These are phyloP conservation scores for Epipyxis sp. DNA, from an alignment of 108 stramenopile genomes.

Conservation along the genomic window DNA sequence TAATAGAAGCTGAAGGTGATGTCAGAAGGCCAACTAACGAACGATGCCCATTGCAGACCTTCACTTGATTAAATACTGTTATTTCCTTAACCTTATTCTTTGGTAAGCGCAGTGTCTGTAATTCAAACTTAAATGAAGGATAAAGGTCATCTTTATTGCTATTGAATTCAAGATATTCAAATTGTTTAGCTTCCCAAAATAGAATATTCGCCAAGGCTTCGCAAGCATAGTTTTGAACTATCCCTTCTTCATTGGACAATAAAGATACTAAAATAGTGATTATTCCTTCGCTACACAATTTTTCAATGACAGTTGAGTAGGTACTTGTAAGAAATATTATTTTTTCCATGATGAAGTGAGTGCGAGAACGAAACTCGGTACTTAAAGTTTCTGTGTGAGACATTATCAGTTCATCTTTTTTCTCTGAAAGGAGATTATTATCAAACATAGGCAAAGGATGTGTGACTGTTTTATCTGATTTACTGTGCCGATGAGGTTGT, in stretches of 20 bases:
- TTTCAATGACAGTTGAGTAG: not conserved
- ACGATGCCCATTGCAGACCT: slow-evolving; percentile 9
- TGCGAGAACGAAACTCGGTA: slow-evolving; percentile 12
- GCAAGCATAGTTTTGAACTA: slow-evolving; percentile 21
- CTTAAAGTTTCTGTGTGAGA: slow-evolving; percentile 15
- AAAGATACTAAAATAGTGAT: slow-evolving; percentile 13
- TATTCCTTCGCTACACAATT: not conserved
- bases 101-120: too few relatives aligned
- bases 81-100: too few relatives aligned
- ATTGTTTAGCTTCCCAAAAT: slow-evolving; percentile 26
- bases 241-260: slow-evolving; percentile 28
- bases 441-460: slow-evolving; percentile 27
- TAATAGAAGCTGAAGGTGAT: slow-evolving; percentile 15
- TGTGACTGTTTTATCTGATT: not conserved
- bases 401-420: not conserved
- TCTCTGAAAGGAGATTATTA: not conserved
- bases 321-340: slow-evolving; percentile 3
- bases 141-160: too few relatives aligned
- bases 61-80: not conserved
- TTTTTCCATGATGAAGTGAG: not conserved
- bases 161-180: too few relatives aligned
- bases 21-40: slow-evolving; percentile 8
- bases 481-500: not conserved
- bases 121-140: too few relatives aligned
- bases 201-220: slow-evolving; percentile 5